Base-by-base conservation (phyloP, 768 basidiomycete species). In the Leccinellum albellum region DNA sequence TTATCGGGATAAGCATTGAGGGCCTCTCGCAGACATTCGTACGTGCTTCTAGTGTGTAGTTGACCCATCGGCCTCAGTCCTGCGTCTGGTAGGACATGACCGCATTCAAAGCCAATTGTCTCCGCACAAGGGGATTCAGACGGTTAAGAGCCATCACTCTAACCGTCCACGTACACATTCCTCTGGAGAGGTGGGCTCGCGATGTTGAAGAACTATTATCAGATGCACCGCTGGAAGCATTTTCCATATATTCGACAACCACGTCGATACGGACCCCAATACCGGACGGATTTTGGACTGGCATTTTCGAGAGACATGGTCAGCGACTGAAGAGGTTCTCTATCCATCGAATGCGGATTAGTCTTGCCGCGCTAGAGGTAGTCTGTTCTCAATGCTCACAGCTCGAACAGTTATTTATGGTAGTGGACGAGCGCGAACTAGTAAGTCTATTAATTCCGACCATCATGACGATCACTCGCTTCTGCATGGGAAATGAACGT, bases 381-480 rank as follows among this genome's bases (percentile, higher is more conserved):
- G 78, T 92, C 9, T 90, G 88, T 61, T 57, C 62, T 10, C 69
- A 75, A 17, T 89, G 88, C 56, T 55, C 70, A 0, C 69, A 65
- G 7, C 75, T 92, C 9, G 79, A 86, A 60, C 79, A 89, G 59
- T 67, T 92, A 6, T 91, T 88, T 63, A 69, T 91, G 14, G 82
- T 83, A 0, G 68, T 82, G 13, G 76, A 82, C 42, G 78, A 76
- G 8, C 65, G 62, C 10, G 71, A 75, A 21, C 55, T 86, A 61
- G 87, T 87, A 63, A 49, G 54, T 53, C 17, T 13, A n/a, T 9
- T 42, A 20, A 42, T 20, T 42, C 20, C 13, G 40, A 20, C 20
- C 40, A 12, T 42, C 40, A 42, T 20, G n/a, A 40, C 20, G 40
- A 20, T 42, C 40, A 12, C 40, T 20, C 40, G 17, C 20, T 33